Evolutionary conservation across 2,329 filamentous ascomycete species (phyloP).

Genomic region (Claviceps paspali): DNA sequence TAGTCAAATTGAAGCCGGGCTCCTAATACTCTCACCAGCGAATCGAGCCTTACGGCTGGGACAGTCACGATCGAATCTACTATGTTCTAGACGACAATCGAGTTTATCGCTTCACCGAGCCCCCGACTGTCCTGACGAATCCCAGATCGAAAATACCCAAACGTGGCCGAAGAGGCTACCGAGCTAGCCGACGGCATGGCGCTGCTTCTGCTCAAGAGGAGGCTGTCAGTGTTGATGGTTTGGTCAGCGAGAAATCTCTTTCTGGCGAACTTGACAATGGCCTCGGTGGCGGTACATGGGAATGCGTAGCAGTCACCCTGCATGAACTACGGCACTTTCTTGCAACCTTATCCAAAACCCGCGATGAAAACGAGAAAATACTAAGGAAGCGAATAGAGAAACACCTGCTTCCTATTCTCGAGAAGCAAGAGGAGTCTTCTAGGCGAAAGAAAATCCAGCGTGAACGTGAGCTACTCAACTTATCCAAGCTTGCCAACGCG

Average conservation of each 20-base stretch:
- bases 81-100: slow-evolving; percentile 89
- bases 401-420: slow-evolving; percentile 70
- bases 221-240: slow-evolving; percentile 16
- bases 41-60: slow-evolving; percentile 78
- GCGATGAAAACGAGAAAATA: slow-evolving; percentile 72
- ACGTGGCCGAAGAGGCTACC: slow-evolving; percentile 30
- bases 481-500: slow-evolving; percentile 81
- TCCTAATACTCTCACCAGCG: slow-evolving; percentile 27
- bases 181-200: slow-evolving; percentile 60
- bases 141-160: slow-evolving; percentile 51
- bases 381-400: slow-evolving; percentile 57
- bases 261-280: slow-evolving; percentile 32
- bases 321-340: slow-evolving; percentile 63
- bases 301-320: slow-evolving; percentile 73
- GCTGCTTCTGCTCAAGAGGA: slow-evolving; percentile 22
- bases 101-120: slow-evolving; percentile 75
- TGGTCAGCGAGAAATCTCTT: slow-evolving; percentile 12
- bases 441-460: slow-evolving; percentile 54
- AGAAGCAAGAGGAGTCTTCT: slow-evolving; percentile 60
- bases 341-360: slow-evolving; percentile 54
- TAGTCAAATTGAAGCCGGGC: neutral
- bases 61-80: slow-evolving; percentile 72
- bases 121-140: slow-evolving; percentile 44
- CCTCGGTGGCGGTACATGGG: slow-evolving; percentile 70
- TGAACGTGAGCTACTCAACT: slow-evolving; percentile 63